Evolutionary conservation across 345 rosid species (phyloP).

Genomic region (Triadica sebifera): DNA sequence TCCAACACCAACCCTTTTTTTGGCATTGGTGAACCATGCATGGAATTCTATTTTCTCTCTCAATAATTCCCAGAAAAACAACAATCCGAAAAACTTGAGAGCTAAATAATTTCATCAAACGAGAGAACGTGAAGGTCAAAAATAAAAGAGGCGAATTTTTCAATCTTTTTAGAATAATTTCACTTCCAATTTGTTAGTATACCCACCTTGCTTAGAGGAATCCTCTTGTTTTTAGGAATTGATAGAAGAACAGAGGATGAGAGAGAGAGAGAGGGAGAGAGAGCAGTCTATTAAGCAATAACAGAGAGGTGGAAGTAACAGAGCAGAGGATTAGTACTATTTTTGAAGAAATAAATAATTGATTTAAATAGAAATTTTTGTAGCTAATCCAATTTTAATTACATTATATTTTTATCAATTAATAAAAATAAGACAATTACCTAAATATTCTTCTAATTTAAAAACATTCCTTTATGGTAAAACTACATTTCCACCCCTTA

Average conservation of each 20-base stretch:
- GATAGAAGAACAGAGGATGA: neutral
- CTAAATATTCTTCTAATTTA: too few relatives aligned
- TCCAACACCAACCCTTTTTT: constrained; percentile 21
- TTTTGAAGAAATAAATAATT: too few relatives aligned
- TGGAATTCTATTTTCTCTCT: neutral
- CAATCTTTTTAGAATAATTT: neutral
- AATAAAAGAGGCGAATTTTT: neutral
- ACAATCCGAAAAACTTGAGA: too few relatives aligned
- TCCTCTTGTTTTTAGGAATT: neutral
- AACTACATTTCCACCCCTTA: constrained; percentile 29
- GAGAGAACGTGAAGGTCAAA: neutral
- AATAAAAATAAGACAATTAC: too few relatives aligned
- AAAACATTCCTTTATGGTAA: constrained; percentile 12
- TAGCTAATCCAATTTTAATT: too few relatives aligned
- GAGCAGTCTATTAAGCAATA: neutral
- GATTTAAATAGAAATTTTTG: neutral
- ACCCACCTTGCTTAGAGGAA: constrained; percentile 24
- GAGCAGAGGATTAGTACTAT: neutral
- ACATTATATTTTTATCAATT: too few relatives aligned
- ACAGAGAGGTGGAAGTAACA: too few relatives aligned
- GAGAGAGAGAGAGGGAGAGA: constrained; percentile 2
- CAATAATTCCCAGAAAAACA: neutral
- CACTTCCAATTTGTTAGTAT: constrained; percentile 2
- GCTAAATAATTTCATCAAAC: neutral
- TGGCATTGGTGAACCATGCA: constrained; percentile 6